phyloP scores from a whole-genome alignment of 2,329 filamentous ascomycete genomes.

The Dactylellina haptotyla region DNA sequence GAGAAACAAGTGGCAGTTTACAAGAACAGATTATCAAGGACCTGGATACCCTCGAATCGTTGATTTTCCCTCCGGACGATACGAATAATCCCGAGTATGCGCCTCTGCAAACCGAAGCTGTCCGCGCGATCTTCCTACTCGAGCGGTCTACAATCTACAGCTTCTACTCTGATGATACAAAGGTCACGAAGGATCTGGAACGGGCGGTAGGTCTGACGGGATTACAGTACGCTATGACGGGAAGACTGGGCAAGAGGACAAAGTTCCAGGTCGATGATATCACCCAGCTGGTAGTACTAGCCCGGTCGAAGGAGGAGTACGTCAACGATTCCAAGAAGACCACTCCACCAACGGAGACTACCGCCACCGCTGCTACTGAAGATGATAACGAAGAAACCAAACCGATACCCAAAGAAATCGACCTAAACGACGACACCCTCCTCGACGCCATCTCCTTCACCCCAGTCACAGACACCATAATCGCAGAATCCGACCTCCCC shows the following conservation, averaged over 20 bases:
- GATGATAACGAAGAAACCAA: constrained; percentile 40
- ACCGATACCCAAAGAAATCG: constrained; percentile 72
- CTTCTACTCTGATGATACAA: constrained; percentile 81
- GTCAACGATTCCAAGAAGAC: background rate
- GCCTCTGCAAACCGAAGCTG: constrained; percentile 55
- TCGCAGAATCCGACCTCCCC: constrained; percentile 68
- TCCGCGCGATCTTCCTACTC: constrained; percentile 77
- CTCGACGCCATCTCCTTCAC: constrained; percentile 86
- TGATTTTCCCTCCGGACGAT: constrained; percentile 62
- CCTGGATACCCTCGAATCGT: constrained; percentile 64
- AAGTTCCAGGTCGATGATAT: constrained; percentile 80
- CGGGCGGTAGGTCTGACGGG: constrained; percentile 73
- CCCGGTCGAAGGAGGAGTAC: constrained; percentile 72
- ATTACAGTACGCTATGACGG: constrained; percentile 84
- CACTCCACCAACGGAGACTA: background rate
- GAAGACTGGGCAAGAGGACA: constrained; percentile 84
- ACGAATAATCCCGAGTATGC: constrained; percentile 59
- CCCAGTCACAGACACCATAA: constrained; percentile 61
- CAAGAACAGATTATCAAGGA: constrained; percentile 72
- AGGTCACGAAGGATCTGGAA: constrained; percentile 76
- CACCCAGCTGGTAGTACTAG: constrained; percentile 90
- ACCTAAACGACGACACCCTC: constrained; percentile 91
- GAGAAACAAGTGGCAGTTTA: constrained; percentile 70
- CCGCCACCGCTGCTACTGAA: constrained; percentile 60
- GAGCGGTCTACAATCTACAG: constrained; percentile 86